Evolutionary conservation across 2,329 filamentous ascomycete species (phyloP).

Genomic region (Fusarium cyanostomum): DNA sequence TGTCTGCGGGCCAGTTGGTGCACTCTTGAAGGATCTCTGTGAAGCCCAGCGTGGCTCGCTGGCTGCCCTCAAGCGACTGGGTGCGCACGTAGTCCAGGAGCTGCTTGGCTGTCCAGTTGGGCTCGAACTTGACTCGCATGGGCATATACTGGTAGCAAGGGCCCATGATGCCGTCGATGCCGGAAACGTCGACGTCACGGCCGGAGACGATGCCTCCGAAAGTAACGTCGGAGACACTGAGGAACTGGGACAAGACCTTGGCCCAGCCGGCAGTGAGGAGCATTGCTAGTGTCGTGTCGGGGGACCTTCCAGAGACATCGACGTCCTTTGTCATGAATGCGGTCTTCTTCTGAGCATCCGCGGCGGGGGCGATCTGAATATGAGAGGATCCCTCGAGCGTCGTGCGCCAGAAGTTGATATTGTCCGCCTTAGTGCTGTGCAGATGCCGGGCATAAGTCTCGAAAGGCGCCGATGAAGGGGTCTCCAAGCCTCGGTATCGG

Average conservation of each 20-base stretch:
- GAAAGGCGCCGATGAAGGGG: slow-evolving; percentile 32
- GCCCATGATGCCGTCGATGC: slow-evolving; percentile 40
- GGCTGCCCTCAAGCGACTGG: slow-evolving; percentile 38
- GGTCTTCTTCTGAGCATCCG: slow-evolving; percentile 26
- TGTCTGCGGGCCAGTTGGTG: slow-evolving; percentile 28
- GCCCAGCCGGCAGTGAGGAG: slow-evolving; percentile 44
- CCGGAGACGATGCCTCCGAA: slow-evolving; percentile 44
- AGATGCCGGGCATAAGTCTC: slow-evolving; percentile 29
- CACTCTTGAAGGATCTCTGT: slow-evolving; percentile 32
- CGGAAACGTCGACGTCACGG: slow-evolving; percentile 34
- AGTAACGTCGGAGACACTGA: slow-evolving; percentile 35
- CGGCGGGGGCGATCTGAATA: slow-evolving; percentile 33
- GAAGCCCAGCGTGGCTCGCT: slow-evolving; percentile 40
- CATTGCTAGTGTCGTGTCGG: slow-evolving; percentile 40
- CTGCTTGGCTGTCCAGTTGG: slow-evolving; percentile 33
- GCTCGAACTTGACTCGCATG: slow-evolving; percentile 39
- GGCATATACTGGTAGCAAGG: slow-evolving; percentile 46
- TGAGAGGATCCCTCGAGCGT: slow-evolving; percentile 29
- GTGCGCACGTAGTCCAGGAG: slow-evolving; percentile 36
- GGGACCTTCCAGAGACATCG: slow-evolving; percentile 35
- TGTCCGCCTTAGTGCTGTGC: slow-evolving; percentile 2
- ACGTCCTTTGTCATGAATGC: slow-evolving; percentile 42
- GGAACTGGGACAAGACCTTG: slow-evolving; percentile 35
- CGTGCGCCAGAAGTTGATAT: slow-evolving; percentile 34
- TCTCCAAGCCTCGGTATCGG: slow-evolving; percentile 47